Evolutionary conservation across 495 filamentous ascomycete species (phyloP), one percentile per base, ranked within the genome.

Genomic region (Aspergillus ostianus): DNA sequence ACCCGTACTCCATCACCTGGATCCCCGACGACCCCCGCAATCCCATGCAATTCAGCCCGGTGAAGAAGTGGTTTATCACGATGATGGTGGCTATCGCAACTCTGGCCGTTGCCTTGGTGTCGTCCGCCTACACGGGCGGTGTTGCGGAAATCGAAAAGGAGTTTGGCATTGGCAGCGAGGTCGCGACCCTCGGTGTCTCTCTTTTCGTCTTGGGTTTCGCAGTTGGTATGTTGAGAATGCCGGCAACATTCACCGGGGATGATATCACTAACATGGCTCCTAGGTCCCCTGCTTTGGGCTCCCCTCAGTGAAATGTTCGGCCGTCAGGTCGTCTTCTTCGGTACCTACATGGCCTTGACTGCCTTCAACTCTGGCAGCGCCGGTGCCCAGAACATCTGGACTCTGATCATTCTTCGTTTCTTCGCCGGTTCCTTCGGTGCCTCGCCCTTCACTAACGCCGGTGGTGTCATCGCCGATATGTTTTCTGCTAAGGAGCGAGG

Each of bases 341-440:
- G 77, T 27, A 88, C 87, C 44, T 88, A 89, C 63, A 64, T 76
- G 36, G 79, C 79, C 21, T 78, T 91, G 29, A 84, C 88, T 19
- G 82, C 84, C 0, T 92, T 93, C 77, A 90, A 84, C 63, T 85
- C 83, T 59, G 89, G 81, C 21, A 81, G 80, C 47, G 83, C 85
- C 3, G 82, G 84, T 15, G 69, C 86, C 1, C 75, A 84, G 59
- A 90, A 89, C 62, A 81, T 85, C 50, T 71, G 81, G 62, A 83
- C 85, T 2, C 74, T 94, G 1, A 74, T 92, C 53, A 82, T 92
- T 60, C 80, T 92, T 27, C 87, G 90, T 21, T 91, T 92, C 79
- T 86, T 92, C 55, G 88, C 86, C 26, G 88, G 90, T 53, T 78
- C 88, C n/a, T 90, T 91, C 69, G 90, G 90, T 29, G 85, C 86